Evolutionary conservation across 768 basidiomycete genomes (phyloP).

Genomic region (Boletus subparvulus): DNA sequence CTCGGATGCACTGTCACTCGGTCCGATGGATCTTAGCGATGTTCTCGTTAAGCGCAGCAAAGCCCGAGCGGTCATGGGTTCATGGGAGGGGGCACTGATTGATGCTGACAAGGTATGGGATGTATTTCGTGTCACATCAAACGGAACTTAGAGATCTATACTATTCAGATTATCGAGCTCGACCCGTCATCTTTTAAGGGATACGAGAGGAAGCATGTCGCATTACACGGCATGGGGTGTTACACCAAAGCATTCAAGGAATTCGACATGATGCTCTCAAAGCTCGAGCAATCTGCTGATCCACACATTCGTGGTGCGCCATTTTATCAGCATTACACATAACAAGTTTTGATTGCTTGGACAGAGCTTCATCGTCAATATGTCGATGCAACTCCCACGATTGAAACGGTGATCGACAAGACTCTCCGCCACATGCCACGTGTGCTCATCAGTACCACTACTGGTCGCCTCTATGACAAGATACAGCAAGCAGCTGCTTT

Average conservation of each 20-base stretch:
- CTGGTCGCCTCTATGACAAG: slow-evolving; percentile 11
- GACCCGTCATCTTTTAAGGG: background rate
- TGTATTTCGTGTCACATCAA: too few relatives aligned
- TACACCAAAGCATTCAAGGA: background rate
- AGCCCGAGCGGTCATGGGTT: background rate
- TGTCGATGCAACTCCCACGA: background rate
- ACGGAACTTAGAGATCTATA: background rate
- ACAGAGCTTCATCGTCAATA: slow-evolving; percentile 2
- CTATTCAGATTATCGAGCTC: slow-evolving; percentile 5
- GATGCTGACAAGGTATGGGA: slow-evolving; percentile 9
- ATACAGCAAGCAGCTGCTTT: slow-evolving; percentile 9
- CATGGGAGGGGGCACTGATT: background rate
- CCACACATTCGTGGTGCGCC: background rate
- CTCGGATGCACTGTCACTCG: background rate
- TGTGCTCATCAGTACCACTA: slow-evolving; percentile 2
- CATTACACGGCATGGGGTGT: background rate
- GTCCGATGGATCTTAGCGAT: rapidly evolving
- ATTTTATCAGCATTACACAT: background rate
- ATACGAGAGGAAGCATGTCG: slow-evolving; percentile 2
- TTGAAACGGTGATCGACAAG: background rate
- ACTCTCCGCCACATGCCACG: background rate
- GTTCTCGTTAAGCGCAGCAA: slow-evolving; percentile 10
- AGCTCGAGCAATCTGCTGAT: background rate
- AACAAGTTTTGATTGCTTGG: background rate
- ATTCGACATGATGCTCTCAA: slow-evolving; percentile 1